A percentile compares a stretch with the other conserved stretches of the same genome.
Evolutionary conservation across 768 basidiomycete species (phyloP).

Genomic region (Fibroporia radiculosa): DNA sequence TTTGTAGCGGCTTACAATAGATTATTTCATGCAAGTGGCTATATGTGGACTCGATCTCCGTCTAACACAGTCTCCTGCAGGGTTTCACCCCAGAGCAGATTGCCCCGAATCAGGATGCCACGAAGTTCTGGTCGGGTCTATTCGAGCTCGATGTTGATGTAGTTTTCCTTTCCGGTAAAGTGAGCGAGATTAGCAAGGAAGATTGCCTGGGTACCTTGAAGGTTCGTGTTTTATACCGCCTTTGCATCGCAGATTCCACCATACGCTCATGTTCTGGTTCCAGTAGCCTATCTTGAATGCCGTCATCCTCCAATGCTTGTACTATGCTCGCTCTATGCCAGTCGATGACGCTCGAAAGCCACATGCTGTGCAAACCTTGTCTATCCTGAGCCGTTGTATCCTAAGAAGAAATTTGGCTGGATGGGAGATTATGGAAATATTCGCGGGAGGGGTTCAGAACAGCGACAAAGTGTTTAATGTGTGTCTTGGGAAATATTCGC

Average conservation of each 20-base stretch:
- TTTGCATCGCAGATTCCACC: not conserved
- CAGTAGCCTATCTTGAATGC: conserved; percentile 43
- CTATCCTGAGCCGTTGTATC: conserved; percentile 37
- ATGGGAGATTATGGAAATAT: conserved; percentile 67
- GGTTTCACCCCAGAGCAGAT: conserved; percentile 38
- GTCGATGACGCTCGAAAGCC: conserved; percentile 28
- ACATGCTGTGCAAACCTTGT: conserved; percentile 46
- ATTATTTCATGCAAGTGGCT: conserved; percentile 34
- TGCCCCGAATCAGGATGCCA: conserved; percentile 33
- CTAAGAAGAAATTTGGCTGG: conserved; percentile 54
- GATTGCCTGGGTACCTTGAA: conserved; percentile 42
- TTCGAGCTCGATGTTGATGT: conserved; percentile 46
- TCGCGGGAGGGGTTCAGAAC: conserved; percentile 50
- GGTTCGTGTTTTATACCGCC: conserved; percentile 28
- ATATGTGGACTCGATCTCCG: no score
- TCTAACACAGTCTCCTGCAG: conserved; percentile 18
- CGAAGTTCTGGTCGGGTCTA: conserved; percentile 45
- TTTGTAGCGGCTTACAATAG: conserved; percentile 40
- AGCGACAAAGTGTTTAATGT: conserved; percentile 57
- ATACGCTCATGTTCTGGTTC: conserved; percentile 1
- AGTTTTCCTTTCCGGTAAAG: conserved; percentile 32
- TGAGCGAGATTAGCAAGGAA: conserved; percentile 39
- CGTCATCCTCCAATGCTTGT: conserved; percentile 41
- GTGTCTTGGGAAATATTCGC: conserved; percentile 13
- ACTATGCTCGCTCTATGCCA: conserved; percentile 27